These are phyloP conservation scores for Setaria viridis DNA, from an alignment of 202 grass and related monocot species.

Conservation along the genomic window DNA sequence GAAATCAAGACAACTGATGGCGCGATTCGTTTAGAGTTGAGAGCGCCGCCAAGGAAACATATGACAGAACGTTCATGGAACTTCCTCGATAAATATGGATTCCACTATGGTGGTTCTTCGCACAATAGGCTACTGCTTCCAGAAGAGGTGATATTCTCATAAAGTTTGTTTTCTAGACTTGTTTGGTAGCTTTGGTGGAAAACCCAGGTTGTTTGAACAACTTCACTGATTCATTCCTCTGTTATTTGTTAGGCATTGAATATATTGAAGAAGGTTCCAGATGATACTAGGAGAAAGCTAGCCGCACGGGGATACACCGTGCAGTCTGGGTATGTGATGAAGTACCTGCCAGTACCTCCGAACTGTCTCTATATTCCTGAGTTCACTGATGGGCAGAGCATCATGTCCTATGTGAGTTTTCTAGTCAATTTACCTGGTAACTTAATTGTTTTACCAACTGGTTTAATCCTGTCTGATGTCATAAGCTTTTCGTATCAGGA, in stretches of 20 bases:
- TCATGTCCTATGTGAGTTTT: slow-evolving; percentile 85
- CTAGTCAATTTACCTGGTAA: neutral
- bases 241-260: slow-evolving; percentile 73
- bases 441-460: slow-evolving; percentile 28
- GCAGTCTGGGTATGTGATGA: slow-evolving; percentile 85
- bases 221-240: slow-evolving; percentile 16
- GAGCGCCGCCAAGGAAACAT: slow-evolving; percentile 56
- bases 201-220: slow-evolving; percentile 24
- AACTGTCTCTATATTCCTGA: slow-evolving; percentile 91
- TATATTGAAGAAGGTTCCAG: slow-evolving; percentile 77
- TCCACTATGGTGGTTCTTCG: slow-evolving; percentile 58
- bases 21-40: slow-evolving; percentile 69
- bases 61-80: slow-evolving; percentile 73
- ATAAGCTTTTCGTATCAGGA: slow-evolving; percentile 63
- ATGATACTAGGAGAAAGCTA: slow-evolving; percentile 80
- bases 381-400: slow-evolving; percentile 78
- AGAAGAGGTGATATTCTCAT: slow-evolving; percentile 61
- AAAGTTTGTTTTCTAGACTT: slow-evolving; percentile 34
- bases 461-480: slow-evolving; percentile 20
- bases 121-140: slow-evolving; percentile 67
- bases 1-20: slow-evolving; percentile 77
- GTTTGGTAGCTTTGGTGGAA: slow-evolving; percentile 14
- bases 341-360: slow-evolving; percentile 80
- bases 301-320: slow-evolving; percentile 68
- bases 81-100: slow-evolving; percentile 79